phyloP scores from a whole-genome alignment of 106 monocot genomes.

The Gastrodia elata region DNA sequence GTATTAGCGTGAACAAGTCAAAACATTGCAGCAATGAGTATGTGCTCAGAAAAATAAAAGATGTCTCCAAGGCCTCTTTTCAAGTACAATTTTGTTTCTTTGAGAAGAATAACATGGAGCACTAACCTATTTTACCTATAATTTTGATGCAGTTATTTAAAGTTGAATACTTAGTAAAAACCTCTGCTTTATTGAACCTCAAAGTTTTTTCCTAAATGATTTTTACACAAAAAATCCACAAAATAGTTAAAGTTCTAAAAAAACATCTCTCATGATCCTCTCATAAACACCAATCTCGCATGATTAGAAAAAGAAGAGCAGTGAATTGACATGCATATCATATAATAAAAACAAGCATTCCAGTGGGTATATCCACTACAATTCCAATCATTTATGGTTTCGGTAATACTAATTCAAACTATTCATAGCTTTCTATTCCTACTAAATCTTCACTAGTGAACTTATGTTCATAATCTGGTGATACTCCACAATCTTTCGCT shows the following conservation, averaged over 20 bases:
- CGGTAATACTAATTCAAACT: not conserved
- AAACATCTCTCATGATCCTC: not conserved
- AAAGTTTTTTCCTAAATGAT: not conserved
- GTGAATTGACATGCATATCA: not conserved
- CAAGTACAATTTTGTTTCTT: not conserved
- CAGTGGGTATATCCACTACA: not conserved
- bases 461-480: not conserved
- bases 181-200: not conserved
- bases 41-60: not conserved
- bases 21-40: not conserved
- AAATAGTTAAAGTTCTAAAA: not conserved
- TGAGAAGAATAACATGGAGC: not conserved
- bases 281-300: not conserved
- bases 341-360: not conserved
- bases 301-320: not conserved
- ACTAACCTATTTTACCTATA: not conserved
- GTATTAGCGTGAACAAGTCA: not conserved
- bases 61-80: not conserved
- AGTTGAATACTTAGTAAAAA: not conserved
- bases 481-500: not conserved
- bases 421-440: not conserved
- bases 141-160: not conserved
- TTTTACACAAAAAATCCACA: not conserved
- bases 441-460: not conserved
- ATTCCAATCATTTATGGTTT: not conserved